Evolutionary conservation across 805 yeast species (phyloP).

Genomic region (Wickerhamomyces xylosicus): DNA sequence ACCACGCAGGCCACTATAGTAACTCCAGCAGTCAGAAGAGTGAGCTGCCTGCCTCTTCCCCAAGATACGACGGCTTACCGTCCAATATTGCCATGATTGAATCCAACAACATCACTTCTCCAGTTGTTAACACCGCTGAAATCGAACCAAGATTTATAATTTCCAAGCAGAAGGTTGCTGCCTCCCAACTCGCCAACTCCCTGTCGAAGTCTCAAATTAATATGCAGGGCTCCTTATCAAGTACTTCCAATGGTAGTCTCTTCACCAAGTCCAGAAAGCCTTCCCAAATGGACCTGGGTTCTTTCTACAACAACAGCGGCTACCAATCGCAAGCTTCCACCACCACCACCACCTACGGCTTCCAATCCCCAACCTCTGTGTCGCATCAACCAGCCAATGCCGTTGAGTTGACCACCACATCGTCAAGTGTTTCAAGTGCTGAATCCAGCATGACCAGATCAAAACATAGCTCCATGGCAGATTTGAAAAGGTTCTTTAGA

Average conservation of each 20-base stretch:
- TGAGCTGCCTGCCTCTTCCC: conserved; percentile 22
- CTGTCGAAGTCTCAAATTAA: conserved; percentile 10
- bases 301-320: conserved; percentile 17
- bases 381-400: neutral
- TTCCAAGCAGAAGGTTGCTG: conserved; percentile 59
- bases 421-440: conserved; percentile 17
- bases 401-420: conserved; percentile 14
- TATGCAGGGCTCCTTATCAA: neutral
- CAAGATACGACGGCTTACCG: conserved; percentile 27
- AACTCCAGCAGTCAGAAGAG: conserved; percentile 14
- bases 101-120: conserved; percentile 63
- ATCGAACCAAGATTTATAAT: conserved; percentile 85
- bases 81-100: conserved; percentile 30
- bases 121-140: conserved; percentile 44
- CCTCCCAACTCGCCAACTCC: conserved; percentile 14
- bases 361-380: neutral
- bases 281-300: conserved; percentile 16
- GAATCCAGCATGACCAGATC: conserved; percentile 36
- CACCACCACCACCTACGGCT: neutral
- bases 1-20: conserved; percentile 30
- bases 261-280: conserved; percentile 27
- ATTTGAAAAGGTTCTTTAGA: conserved; percentile 63
- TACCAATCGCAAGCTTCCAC: conserved; percentile 1
- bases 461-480: conserved; percentile 67
- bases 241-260: neutral